Percentiles rank a stretch among this genome's conserved stretches.
Evolutionary conservation across 805 yeast genomes (phyloP).

Genomic region (Candida rishiriensis): DNA sequence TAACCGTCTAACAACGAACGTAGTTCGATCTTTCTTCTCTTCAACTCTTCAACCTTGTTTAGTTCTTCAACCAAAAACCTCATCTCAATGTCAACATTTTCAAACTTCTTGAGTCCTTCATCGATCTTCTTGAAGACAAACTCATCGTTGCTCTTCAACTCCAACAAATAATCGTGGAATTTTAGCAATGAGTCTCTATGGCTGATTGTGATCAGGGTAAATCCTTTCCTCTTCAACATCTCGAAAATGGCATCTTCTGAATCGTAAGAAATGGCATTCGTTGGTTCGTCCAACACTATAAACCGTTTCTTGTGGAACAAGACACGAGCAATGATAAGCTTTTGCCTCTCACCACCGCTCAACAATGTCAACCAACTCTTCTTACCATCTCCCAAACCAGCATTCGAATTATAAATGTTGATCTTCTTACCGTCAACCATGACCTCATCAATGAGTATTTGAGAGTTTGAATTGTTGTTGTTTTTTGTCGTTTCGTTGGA

Average conservation of each 20-base stretch:
- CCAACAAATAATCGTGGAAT: conserved; percentile 75
- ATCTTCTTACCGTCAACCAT: conserved; percentile 23
- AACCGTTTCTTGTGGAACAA: conserved; percentile 76
- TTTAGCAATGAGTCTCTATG: conserved; percentile 82
- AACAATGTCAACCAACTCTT: conserved; percentile 76
- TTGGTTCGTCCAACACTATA: conserved; percentile 87
- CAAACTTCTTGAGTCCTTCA: conserved; percentile 36
- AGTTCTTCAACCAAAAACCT: conserved; percentile 59
- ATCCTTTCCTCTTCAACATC: conserved; percentile 58
- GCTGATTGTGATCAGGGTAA: conserved; percentile 75
- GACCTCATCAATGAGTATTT: conserved; percentile 21
- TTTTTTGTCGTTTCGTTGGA: conserved; percentile 5
- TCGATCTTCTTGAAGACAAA: conserved; percentile 42
- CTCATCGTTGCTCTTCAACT: conserved; percentile 53
- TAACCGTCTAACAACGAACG: conserved; percentile 46
- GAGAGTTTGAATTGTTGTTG: no score
- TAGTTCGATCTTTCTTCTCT: conserved; percentile 54
- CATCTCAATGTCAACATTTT: conserved; percentile 72
- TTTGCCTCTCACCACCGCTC: conserved; percentile 95
- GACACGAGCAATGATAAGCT: conserved; percentile 82
- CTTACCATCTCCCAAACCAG: conserved; percentile 25
- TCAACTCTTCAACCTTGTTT: conserved; percentile 54
- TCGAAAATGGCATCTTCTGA: conserved; percentile 86
- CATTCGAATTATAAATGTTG: conserved; percentile 23
- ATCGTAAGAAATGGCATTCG: conserved; percentile 86